Base-by-base conservation (phyloP, 805 yeast genomes). In the Nakazawaea ambrosiae region DNA sequence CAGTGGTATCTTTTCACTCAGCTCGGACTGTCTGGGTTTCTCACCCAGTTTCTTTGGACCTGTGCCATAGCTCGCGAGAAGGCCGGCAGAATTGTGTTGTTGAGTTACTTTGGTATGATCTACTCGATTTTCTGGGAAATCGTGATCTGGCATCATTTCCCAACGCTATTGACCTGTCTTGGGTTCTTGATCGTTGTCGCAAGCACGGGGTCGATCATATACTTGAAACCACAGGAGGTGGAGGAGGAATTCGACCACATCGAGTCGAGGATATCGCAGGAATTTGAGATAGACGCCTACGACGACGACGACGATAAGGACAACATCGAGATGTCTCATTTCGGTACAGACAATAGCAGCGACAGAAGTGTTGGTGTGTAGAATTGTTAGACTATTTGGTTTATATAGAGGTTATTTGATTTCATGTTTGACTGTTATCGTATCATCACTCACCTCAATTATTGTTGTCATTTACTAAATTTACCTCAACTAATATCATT, bases 1-100 rank as follows among this genome's bases (percentile, higher is more conserved):
- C 71, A 67, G 49, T 63, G 68, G 69, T 44, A 51, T 22, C 50
- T 66, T 22, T 66, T 67, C 43, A 31, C 45, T 4, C 45, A 58
- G 20, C 62, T 67, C 41, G 73, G 72, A 10, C 40, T 65, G 10
- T 53, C 67, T 8, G 73, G 73, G 1, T 67, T 67, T 45, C 54
- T 66, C 40, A 66, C 65, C 65, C 73, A 67, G 44, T 66, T 66
- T 48, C 59, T 59, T 15, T 55, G 66, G 42, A 64, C 73, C 2
- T 70, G 68, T 1, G 73, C 72, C 2, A 57, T 67, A n/a, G 69
- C 65, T 45, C 44, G 70, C 30, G 71, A 65, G 20, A 58, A 58
- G 36, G 73, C 73, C 6, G 60, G 65, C 5, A 55, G 59, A 43
- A 62, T 70, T 0, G 50, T 70, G 12, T 48, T 67, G 38, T 58